Percentiles rank a stretch among this genome's conserved stretches.
Evolutionary conservation across 2,329 filamentous ascomycete species (phyloP).

Genomic region (Ophiostoma perfectum): DNA sequence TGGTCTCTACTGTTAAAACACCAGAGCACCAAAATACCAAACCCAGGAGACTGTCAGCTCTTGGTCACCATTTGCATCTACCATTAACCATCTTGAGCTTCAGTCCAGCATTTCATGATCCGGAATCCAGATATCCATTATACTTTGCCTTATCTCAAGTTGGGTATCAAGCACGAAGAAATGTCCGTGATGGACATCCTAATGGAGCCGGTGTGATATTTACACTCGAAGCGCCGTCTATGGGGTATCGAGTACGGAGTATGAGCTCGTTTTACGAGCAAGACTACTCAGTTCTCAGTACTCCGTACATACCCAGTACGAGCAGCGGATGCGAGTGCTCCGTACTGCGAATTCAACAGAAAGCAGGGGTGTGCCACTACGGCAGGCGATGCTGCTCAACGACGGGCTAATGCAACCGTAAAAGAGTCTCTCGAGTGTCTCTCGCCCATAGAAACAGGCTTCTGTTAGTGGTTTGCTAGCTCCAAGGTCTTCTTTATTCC

Average conservation of each 20-base stretch:
- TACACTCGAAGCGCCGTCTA: slow-evolving; percentile 4
- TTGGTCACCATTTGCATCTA: neutral
- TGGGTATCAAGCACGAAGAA: too few relatives aligned
- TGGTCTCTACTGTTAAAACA: too few relatives aligned
- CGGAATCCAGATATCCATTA: too few relatives aligned
- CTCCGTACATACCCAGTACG: neutral
- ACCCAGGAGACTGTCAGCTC: neutral
- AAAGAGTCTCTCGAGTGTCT: neutral
- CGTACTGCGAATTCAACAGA: neutral
- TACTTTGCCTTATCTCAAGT: too few relatives aligned
- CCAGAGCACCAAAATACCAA: too few relatives aligned
- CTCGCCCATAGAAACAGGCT: neutral
- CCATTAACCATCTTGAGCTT: too few relatives aligned
- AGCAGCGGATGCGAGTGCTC: neutral
- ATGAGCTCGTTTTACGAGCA: too few relatives aligned
- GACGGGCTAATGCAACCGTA: slow-evolving; percentile 6
- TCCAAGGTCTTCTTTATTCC: neutral
- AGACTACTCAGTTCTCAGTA: too few relatives aligned
- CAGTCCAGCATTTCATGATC: too few relatives aligned
- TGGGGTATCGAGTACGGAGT: neutral
- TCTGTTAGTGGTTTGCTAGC: neutral
- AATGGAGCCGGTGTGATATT: neutral
- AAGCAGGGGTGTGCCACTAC: slow-evolving; percentile 1
- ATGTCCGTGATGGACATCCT: too few relatives aligned
- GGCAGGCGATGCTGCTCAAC: slow-evolving; percentile 9